Percentiles rank a stretch among this genome's conserved stretches.
Evolutionary conservation across 1,139 yeast species (phyloP).

Genomic region (Geotrichum fermentans): DNA sequence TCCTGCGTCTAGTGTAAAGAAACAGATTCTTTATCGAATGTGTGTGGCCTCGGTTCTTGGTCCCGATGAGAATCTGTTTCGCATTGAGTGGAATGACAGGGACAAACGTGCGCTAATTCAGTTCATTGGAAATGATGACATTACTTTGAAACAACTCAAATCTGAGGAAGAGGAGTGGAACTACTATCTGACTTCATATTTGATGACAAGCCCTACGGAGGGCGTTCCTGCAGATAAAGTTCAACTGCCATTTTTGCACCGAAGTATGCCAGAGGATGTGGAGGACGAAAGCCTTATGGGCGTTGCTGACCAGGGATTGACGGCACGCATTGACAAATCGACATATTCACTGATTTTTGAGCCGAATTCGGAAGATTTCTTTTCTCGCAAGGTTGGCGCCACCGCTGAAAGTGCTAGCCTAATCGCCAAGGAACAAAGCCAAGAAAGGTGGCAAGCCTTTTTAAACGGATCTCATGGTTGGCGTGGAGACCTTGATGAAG

Average conservation of each 20-base stretch:
- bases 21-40: slow-evolving; percentile 86
- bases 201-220: slow-evolving; percentile 95
- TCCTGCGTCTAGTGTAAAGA: slow-evolving; percentile 58
- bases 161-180: slow-evolving; percentile 81
- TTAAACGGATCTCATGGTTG: slow-evolving; percentile 38
- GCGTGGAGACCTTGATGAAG: slow-evolving; percentile 34
- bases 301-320: slow-evolving; percentile 60
- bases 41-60: slow-evolving; percentile 78
- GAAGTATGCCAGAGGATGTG: slow-evolving; percentile 35
- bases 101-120: slow-evolving; percentile 62
- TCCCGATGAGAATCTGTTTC: slow-evolving; percentile 86
- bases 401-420: slow-evolving; percentile 21
- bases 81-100: slow-evolving; percentile 63
- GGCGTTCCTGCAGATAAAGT: slow-evolving; percentile 81
- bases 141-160: slow-evolving; percentile 74
- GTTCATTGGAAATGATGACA: slow-evolving; percentile 80
- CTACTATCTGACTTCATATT: slow-evolving; percentile 85
- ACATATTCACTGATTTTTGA: slow-evolving; percentile 80
- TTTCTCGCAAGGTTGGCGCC: slow-evolving; percentile 40
- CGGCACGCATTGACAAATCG: slow-evolving; percentile 73
- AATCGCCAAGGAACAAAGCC: slow-evolving; percentile 24
- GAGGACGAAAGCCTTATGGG: slow-evolving; percentile 24
- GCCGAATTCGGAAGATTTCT: slow-evolving; percentile 75
- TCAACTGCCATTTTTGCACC: slow-evolving; percentile 65
- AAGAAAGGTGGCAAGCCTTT: slow-evolving; percentile 26